Conservation (phyloP, 768 basidiomycete species). For the Guyanaporus albipodus region DNA sequence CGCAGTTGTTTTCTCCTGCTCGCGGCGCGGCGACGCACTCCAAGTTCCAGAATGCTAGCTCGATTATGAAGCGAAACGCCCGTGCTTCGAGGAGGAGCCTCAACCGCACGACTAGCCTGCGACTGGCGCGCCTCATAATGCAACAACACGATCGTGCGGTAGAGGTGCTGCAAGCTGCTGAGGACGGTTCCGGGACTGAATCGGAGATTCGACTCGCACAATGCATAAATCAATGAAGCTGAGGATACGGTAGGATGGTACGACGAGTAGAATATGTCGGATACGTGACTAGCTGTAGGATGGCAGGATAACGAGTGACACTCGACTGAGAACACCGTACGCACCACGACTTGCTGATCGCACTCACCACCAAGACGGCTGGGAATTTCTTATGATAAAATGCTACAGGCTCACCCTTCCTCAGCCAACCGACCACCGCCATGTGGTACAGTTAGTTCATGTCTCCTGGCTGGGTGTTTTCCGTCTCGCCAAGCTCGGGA, state of each 20-base stretch:
- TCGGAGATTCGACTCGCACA: constrained; percentile 23
- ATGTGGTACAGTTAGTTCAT: constrained; percentile 17
- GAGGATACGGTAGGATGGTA: background rate
- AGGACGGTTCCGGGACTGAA: constrained; percentile 23
- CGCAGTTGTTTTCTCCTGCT: constrained; percentile 64
- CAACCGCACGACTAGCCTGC: constrained; percentile 19
- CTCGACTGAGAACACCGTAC: no score
- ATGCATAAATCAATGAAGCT: constrained; percentile 29
- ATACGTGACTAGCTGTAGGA: no score
- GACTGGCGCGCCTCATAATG: constrained; percentile 30
- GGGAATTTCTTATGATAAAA: constrained; percentile 31
- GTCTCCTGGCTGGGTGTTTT: constrained; percentile 15
- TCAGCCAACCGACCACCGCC: constrained; percentile 21
- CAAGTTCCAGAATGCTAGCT: constrained; percentile 45
- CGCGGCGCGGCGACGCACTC: constrained; percentile 49
- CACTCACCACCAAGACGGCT: constrained; percentile 10
- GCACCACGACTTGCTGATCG: constrained; percentile 8
- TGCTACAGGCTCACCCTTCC: constrained; percentile 18
- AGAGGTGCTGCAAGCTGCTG: constrained; percentile 22
- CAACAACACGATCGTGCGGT: constrained; percentile 28
- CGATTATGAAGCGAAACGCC: constrained; percentile 56
- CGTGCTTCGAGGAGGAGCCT: constrained; percentile 29
- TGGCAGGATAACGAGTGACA: no score
- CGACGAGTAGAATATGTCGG: no score
- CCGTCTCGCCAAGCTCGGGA: constrained; percentile 12